A percentile compares a stretch with the other conserved stretches of the same genome.
These are phyloP conservation scores for Scutellaria baicalensis DNA, from an alignment of 257 asterid species.

Conservation along the genomic window DNA sequence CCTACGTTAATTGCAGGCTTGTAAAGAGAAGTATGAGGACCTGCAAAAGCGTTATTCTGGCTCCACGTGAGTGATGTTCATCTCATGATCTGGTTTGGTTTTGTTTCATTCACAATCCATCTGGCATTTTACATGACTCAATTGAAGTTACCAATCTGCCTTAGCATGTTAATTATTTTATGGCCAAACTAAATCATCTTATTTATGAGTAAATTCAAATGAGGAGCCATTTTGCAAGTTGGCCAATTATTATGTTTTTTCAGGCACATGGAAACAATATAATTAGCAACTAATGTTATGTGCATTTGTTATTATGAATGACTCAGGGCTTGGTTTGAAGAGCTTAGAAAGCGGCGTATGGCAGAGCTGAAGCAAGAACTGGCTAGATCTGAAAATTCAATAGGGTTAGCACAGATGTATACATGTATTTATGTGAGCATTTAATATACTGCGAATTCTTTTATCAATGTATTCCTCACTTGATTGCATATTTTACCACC, in stretches of 20 bases:
- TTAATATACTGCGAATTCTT: neutral
- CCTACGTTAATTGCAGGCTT: slow-evolving; percentile 45
- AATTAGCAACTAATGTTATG: neutral
- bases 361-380: slow-evolving; percentile 72
- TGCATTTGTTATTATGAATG: neutral
- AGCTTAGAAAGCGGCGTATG: slow-evolving; percentile 65
- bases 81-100: neutral
- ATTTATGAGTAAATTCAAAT: neutral
- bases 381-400: slow-evolving; percentile 69
- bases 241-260: neutral
- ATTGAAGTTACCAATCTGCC: neutral
- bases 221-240: neutral
- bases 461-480: neutral
- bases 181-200: neutral
- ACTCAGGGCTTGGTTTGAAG: slow-evolving; percentile 82
- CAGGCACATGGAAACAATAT: neutral
- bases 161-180: neutral
- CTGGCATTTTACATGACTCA: neutral
- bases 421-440: slow-evolving; percentile 12
- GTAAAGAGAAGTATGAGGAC: slow-evolving; percentile 74
- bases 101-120: neutral
- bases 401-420: slow-evolving; percentile 56
- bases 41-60: slow-evolving; percentile 63
- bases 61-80: slow-evolving; percentile 45
- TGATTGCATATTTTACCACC: neutral